These are phyloP conservation scores for Thraustochytrium sp. DNA, from an alignment of 352 stramenopile genomes.

Conservation along the genomic window DNA sequence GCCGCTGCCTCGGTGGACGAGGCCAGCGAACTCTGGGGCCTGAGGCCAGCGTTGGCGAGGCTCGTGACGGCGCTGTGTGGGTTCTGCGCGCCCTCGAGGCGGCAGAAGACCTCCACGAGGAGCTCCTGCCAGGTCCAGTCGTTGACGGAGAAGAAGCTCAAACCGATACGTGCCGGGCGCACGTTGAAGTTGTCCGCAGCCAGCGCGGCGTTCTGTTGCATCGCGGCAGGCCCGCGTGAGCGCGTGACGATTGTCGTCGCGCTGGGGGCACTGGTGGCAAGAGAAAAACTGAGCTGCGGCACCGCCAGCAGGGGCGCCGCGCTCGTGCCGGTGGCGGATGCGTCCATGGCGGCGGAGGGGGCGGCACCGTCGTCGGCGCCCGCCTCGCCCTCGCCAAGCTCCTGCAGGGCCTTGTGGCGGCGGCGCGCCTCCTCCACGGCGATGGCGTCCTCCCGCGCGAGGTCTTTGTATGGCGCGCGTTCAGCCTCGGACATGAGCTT, in stretches of 20 bases:
- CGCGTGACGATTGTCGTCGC: too few species aligned
- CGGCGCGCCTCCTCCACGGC: background rate
- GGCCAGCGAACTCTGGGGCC: background rate
- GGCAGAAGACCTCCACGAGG: conserved; percentile 20
- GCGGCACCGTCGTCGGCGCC: too few species aligned
- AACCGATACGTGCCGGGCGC: background rate
- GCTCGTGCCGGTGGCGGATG: background rate
- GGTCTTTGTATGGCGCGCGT: background rate
- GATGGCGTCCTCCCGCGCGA: conserved; percentile 9
- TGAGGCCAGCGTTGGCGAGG: background rate
- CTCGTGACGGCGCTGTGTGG: background rate
- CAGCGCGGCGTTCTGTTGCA: too few species aligned
- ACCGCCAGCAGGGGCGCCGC: too few species aligned
- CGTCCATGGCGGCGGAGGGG: too few species aligned
- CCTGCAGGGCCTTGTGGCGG: background rate
- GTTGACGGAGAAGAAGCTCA: conserved; percentile 31
- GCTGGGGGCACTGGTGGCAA: too few species aligned
- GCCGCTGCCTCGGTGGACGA: too few species aligned
- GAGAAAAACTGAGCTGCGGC: too few species aligned
- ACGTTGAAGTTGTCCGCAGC: background rate
- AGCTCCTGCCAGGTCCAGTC: conserved; percentile 39
- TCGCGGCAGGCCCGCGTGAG: too few species aligned
- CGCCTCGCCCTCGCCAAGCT: too few species aligned
- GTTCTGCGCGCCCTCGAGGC: background rate
- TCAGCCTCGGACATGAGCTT: background rate